Percentiles rank a stretch among this genome's conserved stretches.
Conservation (phyloP, 2,329 filamentous ascomycete species). For the Penicillium sp. region DNA sequence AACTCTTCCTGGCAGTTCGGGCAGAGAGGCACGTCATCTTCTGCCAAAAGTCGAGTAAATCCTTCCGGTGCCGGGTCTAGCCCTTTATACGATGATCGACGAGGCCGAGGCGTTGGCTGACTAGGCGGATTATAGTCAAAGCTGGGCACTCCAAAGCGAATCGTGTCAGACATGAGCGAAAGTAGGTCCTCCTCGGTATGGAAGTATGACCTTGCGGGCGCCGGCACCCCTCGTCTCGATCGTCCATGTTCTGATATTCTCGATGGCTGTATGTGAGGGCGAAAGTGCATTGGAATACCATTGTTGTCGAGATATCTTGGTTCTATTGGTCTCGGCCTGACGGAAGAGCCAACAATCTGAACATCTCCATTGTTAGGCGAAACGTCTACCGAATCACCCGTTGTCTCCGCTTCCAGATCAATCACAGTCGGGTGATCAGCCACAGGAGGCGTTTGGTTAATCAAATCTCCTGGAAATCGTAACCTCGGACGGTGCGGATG, state of each 20-base stretch:
- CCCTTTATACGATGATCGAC: slow-evolving; percentile 52
- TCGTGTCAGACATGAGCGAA: not conserved
- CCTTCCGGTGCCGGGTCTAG: slow-evolving; percentile 67
- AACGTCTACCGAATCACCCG: slow-evolving; percentile 15
- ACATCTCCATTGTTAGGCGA: slow-evolving; percentile 48
- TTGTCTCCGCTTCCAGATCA: slow-evolving; percentile 40
- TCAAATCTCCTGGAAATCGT: slow-evolving; percentile 38
- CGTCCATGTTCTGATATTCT: not conserved
- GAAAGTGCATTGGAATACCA: slow-evolving; percentile 3
- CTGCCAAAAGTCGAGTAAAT: slow-evolving; percentile 73
- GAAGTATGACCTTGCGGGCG: not conserved
- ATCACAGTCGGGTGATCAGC: slow-evolving; percentile 29
- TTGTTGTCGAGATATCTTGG: slow-evolving; percentile 10
- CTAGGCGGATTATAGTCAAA: slow-evolving; percentile 8
- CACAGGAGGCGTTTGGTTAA: slow-evolving; percentile 13
- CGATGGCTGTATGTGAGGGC: not conserved
- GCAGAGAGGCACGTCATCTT: slow-evolving; percentile 74
- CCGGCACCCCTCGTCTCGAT: not conserved
- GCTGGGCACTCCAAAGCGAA: slow-evolving; percentile 6
- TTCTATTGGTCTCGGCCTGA: slow-evolving; percentile 17
- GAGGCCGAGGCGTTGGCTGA: not conserved
- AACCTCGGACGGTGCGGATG: slow-evolving; percentile 7
- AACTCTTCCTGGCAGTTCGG: slow-evolving; percentile 84
- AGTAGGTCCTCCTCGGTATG: not conserved
- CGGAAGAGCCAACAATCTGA: slow-evolving; percentile 45